phyloP scores from a whole-genome alignment of 805 yeast genomes.

The Candida endomychidarum region DNA sequence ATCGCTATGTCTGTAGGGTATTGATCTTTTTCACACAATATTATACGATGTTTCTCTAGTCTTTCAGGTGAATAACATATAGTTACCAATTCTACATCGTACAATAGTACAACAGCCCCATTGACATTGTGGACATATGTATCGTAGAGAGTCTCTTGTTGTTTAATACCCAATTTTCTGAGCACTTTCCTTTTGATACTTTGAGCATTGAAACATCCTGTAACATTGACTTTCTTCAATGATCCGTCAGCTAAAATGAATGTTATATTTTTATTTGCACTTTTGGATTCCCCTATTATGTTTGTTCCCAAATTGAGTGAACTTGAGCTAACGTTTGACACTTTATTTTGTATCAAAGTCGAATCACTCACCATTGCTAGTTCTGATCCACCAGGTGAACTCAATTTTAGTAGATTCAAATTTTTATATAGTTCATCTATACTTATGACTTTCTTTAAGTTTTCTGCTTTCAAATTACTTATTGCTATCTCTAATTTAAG shows the following conservation, averaged over 20 bases:
- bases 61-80: slow-evolving; percentile 76
- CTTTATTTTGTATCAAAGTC: slow-evolving; percentile 13
- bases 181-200: slow-evolving; percentile 71
- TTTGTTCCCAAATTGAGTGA: slow-evolving; percentile 10
- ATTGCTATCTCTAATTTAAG: slow-evolving; percentile 64
- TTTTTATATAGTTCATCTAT: slow-evolving; percentile 26
- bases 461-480: slow-evolving; percentile 41
- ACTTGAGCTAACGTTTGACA: slow-evolving; percentile 5
- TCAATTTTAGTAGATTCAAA: slow-evolving; percentile 10
- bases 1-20: slow-evolving; percentile 63
- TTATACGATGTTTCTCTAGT: slow-evolving; percentile 65
- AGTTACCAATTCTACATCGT: slow-evolving; percentile 78
- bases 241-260: slow-evolving; percentile 77
- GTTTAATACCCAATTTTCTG: slow-evolving; percentile 51
- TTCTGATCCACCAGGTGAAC: slow-evolving; percentile 9
- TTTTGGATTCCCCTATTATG: slow-evolving; percentile 15
- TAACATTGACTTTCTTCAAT: slow-evolving; percentile 63
- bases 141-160: slow-evolving; percentile 52
- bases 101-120: slow-evolving; percentile 45
- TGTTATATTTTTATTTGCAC: slow-evolving; percentile 46
- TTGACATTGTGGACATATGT: slow-evolving; percentile 54
- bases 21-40: slow-evolving; percentile 64
- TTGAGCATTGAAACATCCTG: slow-evolving; percentile 78
- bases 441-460: slow-evolving; percentile 19
- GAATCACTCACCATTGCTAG: slow-evolving; percentile 8